Percentiles rank a stretch among this genome's conserved stretches.
Conservation (phyloP, 495 filamentous ascomycete species). For the Delitschia confertaspora region DNA sequence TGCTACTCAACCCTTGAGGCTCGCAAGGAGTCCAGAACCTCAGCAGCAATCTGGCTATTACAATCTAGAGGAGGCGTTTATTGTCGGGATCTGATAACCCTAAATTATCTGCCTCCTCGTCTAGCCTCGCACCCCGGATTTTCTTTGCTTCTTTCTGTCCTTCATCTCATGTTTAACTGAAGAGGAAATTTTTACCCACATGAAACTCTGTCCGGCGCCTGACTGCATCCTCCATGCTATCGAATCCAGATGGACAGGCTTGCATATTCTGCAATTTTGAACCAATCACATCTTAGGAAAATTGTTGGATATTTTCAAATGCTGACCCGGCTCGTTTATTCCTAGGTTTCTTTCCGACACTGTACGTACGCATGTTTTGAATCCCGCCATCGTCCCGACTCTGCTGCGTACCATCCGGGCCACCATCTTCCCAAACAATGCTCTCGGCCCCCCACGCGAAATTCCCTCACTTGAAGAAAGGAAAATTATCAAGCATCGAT, state of each 20-base stretch:
- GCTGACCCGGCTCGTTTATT: constrained; percentile 18
- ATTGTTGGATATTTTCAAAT: constrained; percentile 13
- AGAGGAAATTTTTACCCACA: neutral
- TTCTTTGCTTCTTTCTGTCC: neutral
- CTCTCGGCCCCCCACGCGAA: constrained; percentile 39
- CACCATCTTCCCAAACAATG: constrained; percentile 72
- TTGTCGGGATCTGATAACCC: neutral
- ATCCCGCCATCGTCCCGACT: constrained; percentile 59
- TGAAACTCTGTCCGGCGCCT: constrained; percentile 14
- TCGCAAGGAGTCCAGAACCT: too few species aligned
- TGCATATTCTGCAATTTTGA: constrained; percentile 14
- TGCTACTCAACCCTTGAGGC: too few species aligned
- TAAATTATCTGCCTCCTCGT: neutral
- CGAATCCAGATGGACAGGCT: constrained; percentile 14
- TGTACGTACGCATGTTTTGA: constrained; percentile 55
- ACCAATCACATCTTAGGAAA: constrained; percentile 16
- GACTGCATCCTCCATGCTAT: constrained; percentile 8
- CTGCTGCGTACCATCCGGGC: constrained; percentile 63
- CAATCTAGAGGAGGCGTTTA: too few species aligned
- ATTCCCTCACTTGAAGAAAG: constrained; percentile 36
- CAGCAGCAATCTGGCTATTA: too few species aligned
- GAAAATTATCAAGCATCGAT: constrained; percentile 47
- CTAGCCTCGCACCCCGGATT: constrained; percentile 9
- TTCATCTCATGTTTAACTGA: too few species aligned
- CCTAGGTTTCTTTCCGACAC: constrained; percentile 65